phyloP scores from a whole-genome alignment of 768 basidiomycete species.

The Amanita jacksonii region DNA sequence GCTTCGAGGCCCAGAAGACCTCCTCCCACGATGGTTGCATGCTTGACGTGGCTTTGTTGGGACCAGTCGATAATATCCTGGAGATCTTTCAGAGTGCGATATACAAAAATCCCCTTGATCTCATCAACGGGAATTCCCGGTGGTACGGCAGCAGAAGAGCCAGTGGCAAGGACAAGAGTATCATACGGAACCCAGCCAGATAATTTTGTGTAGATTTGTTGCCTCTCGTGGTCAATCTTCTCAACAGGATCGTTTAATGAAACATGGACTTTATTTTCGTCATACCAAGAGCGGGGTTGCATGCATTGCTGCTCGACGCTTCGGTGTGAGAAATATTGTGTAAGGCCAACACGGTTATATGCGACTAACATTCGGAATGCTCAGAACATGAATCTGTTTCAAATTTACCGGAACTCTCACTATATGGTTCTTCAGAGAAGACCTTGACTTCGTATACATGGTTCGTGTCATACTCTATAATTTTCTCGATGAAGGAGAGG shows the following conservation, averaged over 20 bases:
- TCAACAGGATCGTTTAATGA: constrained; percentile 3
- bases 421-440: constrained; percentile 3
- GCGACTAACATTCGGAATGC: background rate
- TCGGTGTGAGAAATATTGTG: constrained; percentile 6
- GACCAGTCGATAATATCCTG: constrained; percentile 55
- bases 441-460: background rate
- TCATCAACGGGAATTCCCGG: constrained; percentile 37
- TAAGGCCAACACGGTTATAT: constrained; percentile 7
- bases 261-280: background rate
- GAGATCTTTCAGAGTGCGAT: constrained; percentile 63
- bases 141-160: constrained; percentile 56
- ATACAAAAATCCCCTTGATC: constrained; percentile 56
- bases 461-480: background rate
- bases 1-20: constrained; percentile 68
- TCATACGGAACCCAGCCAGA: constrained; percentile 42
- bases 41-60: constrained; percentile 31
- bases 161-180: constrained; percentile 59
- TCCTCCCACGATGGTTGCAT: constrained; percentile 55
- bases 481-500: constrained; percentile 6
- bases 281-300: constrained; percentile 4
- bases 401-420: background rate
- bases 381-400: background rate
- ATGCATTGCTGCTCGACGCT: constrained; percentile 2
- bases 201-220: constrained; percentile 8
- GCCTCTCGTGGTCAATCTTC: background rate